These are phyloP conservation scores for Phellopilus nigrolimitatus DNA, from an alignment of 1,284 basidiomycete genomes.

Conservation along the genomic window DNA sequence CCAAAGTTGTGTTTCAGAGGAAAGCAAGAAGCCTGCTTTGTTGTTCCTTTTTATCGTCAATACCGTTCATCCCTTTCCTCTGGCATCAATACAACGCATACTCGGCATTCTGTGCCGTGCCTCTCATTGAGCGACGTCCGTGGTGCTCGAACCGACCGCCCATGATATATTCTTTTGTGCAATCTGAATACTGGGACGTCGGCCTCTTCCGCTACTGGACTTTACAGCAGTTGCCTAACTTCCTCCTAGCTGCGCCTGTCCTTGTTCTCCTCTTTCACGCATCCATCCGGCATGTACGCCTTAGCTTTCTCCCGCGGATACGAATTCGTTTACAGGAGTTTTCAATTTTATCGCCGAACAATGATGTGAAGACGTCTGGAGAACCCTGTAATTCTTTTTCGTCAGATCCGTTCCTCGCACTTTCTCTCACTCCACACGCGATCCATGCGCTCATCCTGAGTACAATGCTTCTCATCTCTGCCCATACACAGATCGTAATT, in stretches of 20 bases:
- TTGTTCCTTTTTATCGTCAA: slow-evolving; percentile 37
- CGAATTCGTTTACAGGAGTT: neutral
- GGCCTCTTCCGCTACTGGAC: slow-evolving; percentile 90
- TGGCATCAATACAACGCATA: slow-evolving; percentile 69
- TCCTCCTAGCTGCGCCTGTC: slow-evolving; percentile 75
- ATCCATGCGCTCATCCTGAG: slow-evolving; percentile 62
- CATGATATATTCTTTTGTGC: slow-evolving; percentile 80
- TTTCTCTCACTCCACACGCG: slow-evolving; percentile 55
- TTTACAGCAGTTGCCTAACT: slow-evolving; percentile 79
- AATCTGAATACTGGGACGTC: slow-evolving; percentile 83
- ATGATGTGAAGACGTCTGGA: too few relatives aligned
- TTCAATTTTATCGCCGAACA: neutral
- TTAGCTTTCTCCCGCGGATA: slow-evolving; percentile 22
- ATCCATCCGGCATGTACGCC: slow-evolving; percentile 34
- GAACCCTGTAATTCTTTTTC: too few relatives aligned
- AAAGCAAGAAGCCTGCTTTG: slow-evolving; percentile 28
- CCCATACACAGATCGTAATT: slow-evolving; percentile 89
- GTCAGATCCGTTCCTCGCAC: slow-evolving; percentile 29
- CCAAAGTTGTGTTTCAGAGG: neutral
- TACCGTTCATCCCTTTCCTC: slow-evolving; percentile 63
- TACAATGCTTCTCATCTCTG: slow-evolving; percentile 66
- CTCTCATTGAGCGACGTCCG: slow-evolving; percentile 25
- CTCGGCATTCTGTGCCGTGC: slow-evolving; percentile 51
- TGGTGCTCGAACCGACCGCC: slow-evolving; percentile 72
- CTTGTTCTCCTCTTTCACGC: slow-evolving; percentile 49